Base-by-base conservation (phyloP, 345 rosid species). In the Corchorus olitorius region DNA sequence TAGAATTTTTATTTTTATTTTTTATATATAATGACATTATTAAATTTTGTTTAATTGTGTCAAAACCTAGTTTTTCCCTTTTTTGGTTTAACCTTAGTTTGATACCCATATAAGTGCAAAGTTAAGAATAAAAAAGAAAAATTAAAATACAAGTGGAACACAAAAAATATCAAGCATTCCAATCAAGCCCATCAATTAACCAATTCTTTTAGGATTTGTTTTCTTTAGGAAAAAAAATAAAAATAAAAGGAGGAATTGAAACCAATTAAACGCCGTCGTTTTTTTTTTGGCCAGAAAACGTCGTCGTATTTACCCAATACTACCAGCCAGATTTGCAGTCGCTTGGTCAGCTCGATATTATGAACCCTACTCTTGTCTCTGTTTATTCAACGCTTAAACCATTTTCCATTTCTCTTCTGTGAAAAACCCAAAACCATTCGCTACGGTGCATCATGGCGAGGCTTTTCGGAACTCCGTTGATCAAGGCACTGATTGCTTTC, bases 401-500 rank as follows among this genome's bases (percentile, higher is more conserved):
- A 53, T 35, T 70, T 39, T 53, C 33, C 2, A 35, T 52, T 34
- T 54, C 49, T 39, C 3, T 17, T 64, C 9, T 4, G 4, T 37
- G 27, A 64, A 4, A 64, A 10, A 20, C 6, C 11, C 55, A 48
- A 20, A 15, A 15, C 13, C 64, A 61, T 34, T n/a, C 13, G 49
- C 19, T 27, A 19, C 37, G 16, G 39, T 48, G 4, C 77, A 0
- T 49, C 75, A 70, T 83, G 86, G 81, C 80, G 56, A 27, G 76
- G 60, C 61, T 72, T 2, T 8, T 75, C 5, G 68, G 81, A 68
- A 85, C 58, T 75, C 72, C 88, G 11, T 72, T 87, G 72, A 74
- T 85, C 83, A 64, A 83, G 48, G 81, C 83, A 48, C 22, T 89
- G 73, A 45, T 87, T 56, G 77, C 81, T 27, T 78, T 89, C 61